A percentile compares a stretch with the other conserved stretches of the same genome.
phyloP scores from a whole-genome alignment of 2,329 filamentous ascomycete genomes.

The Claviceps sp. region DNA sequence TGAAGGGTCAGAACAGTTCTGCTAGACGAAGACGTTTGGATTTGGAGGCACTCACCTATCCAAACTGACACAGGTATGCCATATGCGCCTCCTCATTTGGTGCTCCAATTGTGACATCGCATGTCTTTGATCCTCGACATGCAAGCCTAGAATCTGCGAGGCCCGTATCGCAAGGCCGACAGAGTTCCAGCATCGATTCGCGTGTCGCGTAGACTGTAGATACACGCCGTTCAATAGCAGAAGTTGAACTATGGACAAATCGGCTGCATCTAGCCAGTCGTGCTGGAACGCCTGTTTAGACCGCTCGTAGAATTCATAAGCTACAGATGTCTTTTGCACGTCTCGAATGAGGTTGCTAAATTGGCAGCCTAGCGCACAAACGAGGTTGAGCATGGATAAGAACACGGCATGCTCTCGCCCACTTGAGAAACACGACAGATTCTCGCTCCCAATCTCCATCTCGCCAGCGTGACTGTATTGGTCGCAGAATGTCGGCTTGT shows the following conservation, averaged over 20 bases:
- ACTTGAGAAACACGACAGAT: background rate
- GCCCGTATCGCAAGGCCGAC: slow-evolving; percentile 3
- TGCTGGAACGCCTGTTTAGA: background rate
- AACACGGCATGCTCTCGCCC: slow-evolving; percentile 1
- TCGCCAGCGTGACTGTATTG: background rate
- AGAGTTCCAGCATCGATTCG: slow-evolving; percentile 4
- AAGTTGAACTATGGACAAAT: slow-evolving; percentile 1
- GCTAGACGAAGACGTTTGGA: background rate
- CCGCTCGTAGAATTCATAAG: slow-evolving; percentile 1
- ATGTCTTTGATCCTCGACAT: background rate
- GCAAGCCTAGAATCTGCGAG: slow-evolving; percentile 1
- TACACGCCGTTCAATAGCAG: slow-evolving; percentile 1
- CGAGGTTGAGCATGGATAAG: slow-evolving; percentile 2
- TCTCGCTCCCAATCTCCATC: background rate
- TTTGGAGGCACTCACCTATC: background rate
- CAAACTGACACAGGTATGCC: slow-evolving; percentile 3
- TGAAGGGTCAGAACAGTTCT: background rate
- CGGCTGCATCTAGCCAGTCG: slow-evolving; percentile 3
- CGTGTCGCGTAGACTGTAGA: slow-evolving; percentile 2
- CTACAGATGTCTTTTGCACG: slow-evolving; percentile 1
- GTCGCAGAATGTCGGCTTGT: slow-evolving; percentile 1
- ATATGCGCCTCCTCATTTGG: slow-evolving; percentile 2
- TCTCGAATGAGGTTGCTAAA: slow-evolving; percentile 1
- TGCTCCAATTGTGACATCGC: slow-evolving; percentile 1
- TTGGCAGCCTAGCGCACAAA: slow-evolving; percentile 3